A percentile compares a stretch with the other conserved stretches of the same genome.
Conservation (phyloP, 768 basidiomycete genomes). For the Tricholoma sp. region DNA sequence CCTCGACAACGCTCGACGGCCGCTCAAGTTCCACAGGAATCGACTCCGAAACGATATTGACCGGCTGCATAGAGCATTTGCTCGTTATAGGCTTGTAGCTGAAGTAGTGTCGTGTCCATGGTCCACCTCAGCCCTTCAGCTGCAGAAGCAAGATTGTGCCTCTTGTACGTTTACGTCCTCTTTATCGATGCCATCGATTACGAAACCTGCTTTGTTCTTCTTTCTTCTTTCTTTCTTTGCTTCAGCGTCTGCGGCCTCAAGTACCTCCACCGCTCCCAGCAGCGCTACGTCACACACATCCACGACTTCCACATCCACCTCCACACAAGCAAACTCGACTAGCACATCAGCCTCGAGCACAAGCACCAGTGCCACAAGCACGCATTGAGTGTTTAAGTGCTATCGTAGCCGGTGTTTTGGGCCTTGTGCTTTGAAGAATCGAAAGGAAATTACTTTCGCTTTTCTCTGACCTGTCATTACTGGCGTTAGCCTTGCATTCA, state of each 20-base stretch:
- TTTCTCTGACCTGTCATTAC: no score
- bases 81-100: no score
- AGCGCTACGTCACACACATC: neutral
- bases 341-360: neutral
- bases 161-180: neutral
- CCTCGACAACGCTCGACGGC: no score
- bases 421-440: neutral
- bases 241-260: neutral
- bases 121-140: no score
- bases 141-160: slow-evolving; percentile 29
- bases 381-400: neutral
- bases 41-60: no score
- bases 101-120: no score
- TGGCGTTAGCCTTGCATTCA: no score
- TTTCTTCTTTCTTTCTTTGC: neutral
- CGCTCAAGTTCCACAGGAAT: no score
- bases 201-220: neutral
- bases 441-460: no score
- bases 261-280: neutral
- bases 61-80: no score
- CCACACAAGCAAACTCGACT: neutral
- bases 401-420: neutral
- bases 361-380: neutral
- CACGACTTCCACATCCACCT: neutral
- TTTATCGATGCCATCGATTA: neutral